phyloP scores from a whole-genome alignment of 768 basidiomycete species.

The Amanita brunnescens region DNA sequence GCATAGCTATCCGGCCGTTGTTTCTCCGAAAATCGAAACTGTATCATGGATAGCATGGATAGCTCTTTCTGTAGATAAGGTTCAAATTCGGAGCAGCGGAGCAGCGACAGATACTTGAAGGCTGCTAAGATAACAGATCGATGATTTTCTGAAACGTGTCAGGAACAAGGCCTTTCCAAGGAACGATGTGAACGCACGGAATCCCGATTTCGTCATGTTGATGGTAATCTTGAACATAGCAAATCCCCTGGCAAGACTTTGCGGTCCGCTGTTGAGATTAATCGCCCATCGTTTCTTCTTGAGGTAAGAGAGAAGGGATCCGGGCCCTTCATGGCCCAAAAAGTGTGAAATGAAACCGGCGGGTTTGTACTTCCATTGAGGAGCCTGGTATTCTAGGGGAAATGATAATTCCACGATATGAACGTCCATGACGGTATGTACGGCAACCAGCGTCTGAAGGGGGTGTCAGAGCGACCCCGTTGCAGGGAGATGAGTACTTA shows the following conservation, averaged over 20 bases:
- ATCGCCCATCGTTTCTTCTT: slow-evolving; percentile 87
- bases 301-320: slow-evolving; percentile 84
- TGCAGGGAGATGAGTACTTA: slow-evolving; percentile 27
- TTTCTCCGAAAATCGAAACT: slow-evolving; percentile 86
- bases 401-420: slow-evolving; percentile 79
- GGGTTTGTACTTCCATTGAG: slow-evolving; percentile 73
- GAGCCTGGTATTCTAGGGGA: slow-evolving; percentile 64
- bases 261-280: slow-evolving; percentile 58
- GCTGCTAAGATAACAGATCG: slow-evolving; percentile 56
- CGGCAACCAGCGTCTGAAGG: slow-evolving; percentile 63
- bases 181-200: slow-evolving; percentile 44
- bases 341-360: slow-evolving; percentile 70
- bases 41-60: slow-evolving; percentile 57
- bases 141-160: slow-evolving; percentile 52
- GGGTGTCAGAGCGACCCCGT: slow-evolving; percentile 2
- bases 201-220: slow-evolving; percentile 76
- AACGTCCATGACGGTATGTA: slow-evolving; percentile 86
- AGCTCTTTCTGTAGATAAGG: slow-evolving; percentile 72
- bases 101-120: slow-evolving; percentile 73
- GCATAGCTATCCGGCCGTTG: slow-evolving; percentile 73
- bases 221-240: slow-evolving; percentile 83
- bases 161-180: not conserved
- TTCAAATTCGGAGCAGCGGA: slow-evolving; percentile 52
- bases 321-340: slow-evolving; percentile 87
- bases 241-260: slow-evolving; percentile 72